Base-by-base conservation (phyloP, 2,329 filamentous ascomycete genomes). In the Penicillium hesseltinei region DNA sequence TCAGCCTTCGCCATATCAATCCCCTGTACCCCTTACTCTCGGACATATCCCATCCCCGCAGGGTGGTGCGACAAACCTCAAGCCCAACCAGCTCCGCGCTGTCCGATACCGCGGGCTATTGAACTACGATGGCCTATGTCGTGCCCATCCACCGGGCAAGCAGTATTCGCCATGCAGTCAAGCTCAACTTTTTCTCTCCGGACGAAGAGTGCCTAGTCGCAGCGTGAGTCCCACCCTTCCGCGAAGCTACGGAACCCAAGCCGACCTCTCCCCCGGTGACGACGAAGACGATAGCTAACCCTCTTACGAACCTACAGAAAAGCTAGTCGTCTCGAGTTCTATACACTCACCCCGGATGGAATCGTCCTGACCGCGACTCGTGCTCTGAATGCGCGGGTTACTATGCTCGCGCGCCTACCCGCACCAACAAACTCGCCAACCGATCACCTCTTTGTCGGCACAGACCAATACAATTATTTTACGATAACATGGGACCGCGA, bases 141-240 rank as follows among this genome's bases (percentile, higher is more conserved):
- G 92, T 91, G 60, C 92, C 94, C 39, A 94, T 99, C 56, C 94
- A 99, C 75, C 84, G 88, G 67, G 89, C 94, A 25, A 97, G 91
- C 73, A 96, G 91, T 78, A 87, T 97, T 62, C 87, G 92, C 54
- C 90, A 96, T 83, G 93, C 92, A 15, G 75, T 97, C 64, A 90
- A 88, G 71, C 82, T 93, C 59, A 87, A 86, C 66, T 88, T 97
- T 67, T 80, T 96, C 51, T 83, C 84, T 43, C 78, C 85, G 5
- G 85, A 90, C 50, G 85, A 92, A 60, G 89, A 96, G 68, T 92
- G 90, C 67, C 80, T 99, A 61, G 86, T 97, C 52, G 81, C 97
- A 69, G 91, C 92, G 92, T 97, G 83, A 77, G 91, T 76, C 62
- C 42, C 33, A 35, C n/a, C 45, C 44, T 19, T 27, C 35, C 27